Evolutionary conservation across 345 rosid species (phyloP), one percentile per base, ranked within the genome.

Genomic region (Populus davidiana): DNA sequence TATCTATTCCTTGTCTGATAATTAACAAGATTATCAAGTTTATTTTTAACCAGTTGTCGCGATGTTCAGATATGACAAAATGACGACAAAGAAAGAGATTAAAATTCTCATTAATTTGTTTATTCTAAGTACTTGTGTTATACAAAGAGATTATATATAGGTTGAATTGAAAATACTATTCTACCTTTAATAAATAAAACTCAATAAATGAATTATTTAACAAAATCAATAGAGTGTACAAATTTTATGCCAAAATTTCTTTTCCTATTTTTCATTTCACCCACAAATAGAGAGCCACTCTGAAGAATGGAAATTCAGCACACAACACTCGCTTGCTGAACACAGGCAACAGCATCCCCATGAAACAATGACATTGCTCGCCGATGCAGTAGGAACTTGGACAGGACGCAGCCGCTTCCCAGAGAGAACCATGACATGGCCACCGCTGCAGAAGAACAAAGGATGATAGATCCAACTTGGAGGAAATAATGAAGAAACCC

Each of bases 381-480:
- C 67, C 43, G 20, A 8, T 35, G 39, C 77, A 71, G 12, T 52
- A 75, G 6, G 68, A 38, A 54, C 69, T 35, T 29, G 64, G 39
- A 63, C 74, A 27, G 5, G 49, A 68, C 16, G 62, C 72, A 67
- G 43, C 74, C 44, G 27, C 66, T 41, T 23, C 67, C 69, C 7
- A 49, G 5, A 61, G 67, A 49, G 27, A 59, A 14, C n/a, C 27
- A 5, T 33, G 7, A 70, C 47, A 33, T 66, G 59, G 31, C 75
- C 74, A 38, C 29, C 62, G 13, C 44, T 16, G 18, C 56, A 47
- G 52, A 47, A 36, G 74, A 73, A 43, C 16, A 69, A 79, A 70
- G 75, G 52, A 47, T 47, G 52, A 71, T 54, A 62, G 54, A 52
- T 75, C 84, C 79, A 47, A 38, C 18, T 80, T 73, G 35, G 80